phyloP scores from a whole-genome alignment of 2,329 filamentous ascomycete genomes.

The Stromatinia cepivora region DNA sequence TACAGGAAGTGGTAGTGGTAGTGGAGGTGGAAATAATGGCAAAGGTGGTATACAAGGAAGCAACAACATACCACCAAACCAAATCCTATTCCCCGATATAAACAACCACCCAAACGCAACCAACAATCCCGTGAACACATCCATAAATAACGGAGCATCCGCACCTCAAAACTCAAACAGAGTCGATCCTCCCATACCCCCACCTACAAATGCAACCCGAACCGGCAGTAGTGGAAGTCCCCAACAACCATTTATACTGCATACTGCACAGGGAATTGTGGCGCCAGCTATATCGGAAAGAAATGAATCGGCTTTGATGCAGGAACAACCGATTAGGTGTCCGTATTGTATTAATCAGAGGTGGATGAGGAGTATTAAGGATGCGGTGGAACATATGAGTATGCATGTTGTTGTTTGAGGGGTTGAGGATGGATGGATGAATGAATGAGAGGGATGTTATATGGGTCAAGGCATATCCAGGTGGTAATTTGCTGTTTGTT shows the following conservation, averaged over 20 bases:
- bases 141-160: neutral
- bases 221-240: slow-evolving; percentile 7
- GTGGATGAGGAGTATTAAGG: slow-evolving; percentile 40
- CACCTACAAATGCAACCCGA: neutral
- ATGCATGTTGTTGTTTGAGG: slow-evolving; percentile 40
- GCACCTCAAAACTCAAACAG: slow-evolving; percentile 18
- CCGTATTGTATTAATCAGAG: slow-evolving; percentile 41
- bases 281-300: slow-evolving; percentile 34
- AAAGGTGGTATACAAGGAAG: neutral
- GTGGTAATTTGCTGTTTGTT: too few relatives aligned
- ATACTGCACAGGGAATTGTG: slow-evolving; percentile 36
- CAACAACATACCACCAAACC: slow-evolving; percentile 11
- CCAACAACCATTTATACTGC: slow-evolving; percentile 34
- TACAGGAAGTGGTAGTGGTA: slow-evolving; percentile 21
- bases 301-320: slow-evolving; percentile 30
- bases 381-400: slow-evolving; percentile 42
- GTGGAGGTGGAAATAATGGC: slow-evolving; percentile 32
- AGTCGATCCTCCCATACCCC: neutral
- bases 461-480: neutral
- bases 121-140: neutral
- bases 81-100: slow-evolving; percentile 24
- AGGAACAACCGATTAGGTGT: slow-evolving; percentile 38
- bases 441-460: neutral
- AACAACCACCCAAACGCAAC: slow-evolving; percentile 20
- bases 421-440: neutral